phyloP scores from a whole-genome alignment of 352 stramenopile genomes.

The Aphanomyces euteiches region DNA sequence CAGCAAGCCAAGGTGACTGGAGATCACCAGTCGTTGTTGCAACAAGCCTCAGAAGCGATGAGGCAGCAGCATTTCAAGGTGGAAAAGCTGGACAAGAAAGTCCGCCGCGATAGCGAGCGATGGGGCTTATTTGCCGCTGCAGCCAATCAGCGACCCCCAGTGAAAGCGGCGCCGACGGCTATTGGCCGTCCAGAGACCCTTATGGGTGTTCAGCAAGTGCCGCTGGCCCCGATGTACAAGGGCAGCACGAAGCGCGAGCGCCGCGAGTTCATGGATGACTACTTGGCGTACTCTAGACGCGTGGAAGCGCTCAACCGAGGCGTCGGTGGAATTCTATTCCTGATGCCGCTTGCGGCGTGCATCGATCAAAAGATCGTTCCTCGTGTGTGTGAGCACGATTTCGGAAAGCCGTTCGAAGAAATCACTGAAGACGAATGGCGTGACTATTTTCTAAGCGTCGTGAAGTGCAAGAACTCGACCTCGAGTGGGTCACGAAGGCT shows the following conservation, averaged over 20 bases:
- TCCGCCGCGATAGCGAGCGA: conserved; percentile 5
- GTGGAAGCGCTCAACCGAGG: conserved; percentile 16
- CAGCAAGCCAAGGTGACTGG: conserved; percentile 1
- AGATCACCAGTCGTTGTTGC: neutral
- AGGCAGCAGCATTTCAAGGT: neutral
- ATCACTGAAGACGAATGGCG: conserved; percentile 24
- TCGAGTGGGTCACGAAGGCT: conserved; percentile 4
- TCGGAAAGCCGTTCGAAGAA: conserved; percentile 14
- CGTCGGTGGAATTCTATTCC: neutral
- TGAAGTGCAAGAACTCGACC: conserved; percentile 6
- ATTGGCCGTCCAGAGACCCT: neutral
- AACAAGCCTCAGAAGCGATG: conserved; percentile 1
- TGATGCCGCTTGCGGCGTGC: conserved; percentile 28
- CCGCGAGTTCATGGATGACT: conserved; percentile 22
- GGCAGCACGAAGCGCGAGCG: conserved; percentile 17
- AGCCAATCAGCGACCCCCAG: neutral
- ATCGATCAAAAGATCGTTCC: conserved; percentile 30
- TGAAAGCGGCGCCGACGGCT: neutral
- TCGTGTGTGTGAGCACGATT: conserved; percentile 29
- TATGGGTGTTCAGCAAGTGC: conserved; percentile 11
- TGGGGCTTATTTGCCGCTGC: conserved; percentile 1
- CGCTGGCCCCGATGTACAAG: conserved; percentile 11
- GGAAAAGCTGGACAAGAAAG: conserved; percentile 2
- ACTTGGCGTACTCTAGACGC: conserved; percentile 20
- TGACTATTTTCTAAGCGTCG: conserved; percentile 23